A percentile compares a stretch with the other conserved stretches of the same genome.
Conservation (phyloP, 306 rosid genomes). For the Rubus idaeus region DNA sequence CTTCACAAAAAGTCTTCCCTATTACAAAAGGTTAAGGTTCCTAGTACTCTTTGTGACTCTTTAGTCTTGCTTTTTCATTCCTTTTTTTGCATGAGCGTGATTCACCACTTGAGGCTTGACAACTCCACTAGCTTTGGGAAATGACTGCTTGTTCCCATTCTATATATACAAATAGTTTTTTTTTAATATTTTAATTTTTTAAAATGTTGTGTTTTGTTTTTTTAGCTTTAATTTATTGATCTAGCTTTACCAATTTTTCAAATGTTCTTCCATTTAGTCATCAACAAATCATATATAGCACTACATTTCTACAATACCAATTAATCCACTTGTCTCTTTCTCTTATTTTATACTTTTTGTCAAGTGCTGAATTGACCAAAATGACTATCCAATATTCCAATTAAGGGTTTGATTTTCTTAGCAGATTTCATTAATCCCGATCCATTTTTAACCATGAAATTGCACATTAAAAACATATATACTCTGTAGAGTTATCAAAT, state of each 20-base stretch:
- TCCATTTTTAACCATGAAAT: neutral
- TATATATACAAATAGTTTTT: neutral
- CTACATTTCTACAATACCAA: neutral
- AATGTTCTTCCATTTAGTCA: neutral
- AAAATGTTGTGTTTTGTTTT: neutral
- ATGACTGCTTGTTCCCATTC: neutral
- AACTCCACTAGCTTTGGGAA: neutral
- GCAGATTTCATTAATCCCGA: neutral
- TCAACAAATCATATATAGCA: neutral
- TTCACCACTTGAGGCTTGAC: neutral
- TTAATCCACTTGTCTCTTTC: neutral
- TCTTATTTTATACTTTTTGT: neutral
- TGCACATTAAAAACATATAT: neutral
- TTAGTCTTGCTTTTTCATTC: neutral
- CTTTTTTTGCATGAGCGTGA: neutral
- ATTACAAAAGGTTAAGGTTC: slow-evolving; percentile 56
- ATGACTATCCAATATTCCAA: neutral
- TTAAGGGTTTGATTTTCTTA: neutral
- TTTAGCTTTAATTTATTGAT: neutral
- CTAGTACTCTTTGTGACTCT: neutral
- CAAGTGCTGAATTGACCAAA: slow-evolving; percentile 17
- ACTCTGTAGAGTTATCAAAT: neutral
- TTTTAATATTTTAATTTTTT: neutral
- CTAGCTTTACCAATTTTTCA: neutral
- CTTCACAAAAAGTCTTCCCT: slow-evolving; percentile 73